Percentiles rank a stretch among this genome's conserved stretches.
These are phyloP conservation scores for Fusarium pseudograminearum DNA, from an alignment of 2,329 filamentous ascomycete genomes.

Conservation along the genomic window DNA sequence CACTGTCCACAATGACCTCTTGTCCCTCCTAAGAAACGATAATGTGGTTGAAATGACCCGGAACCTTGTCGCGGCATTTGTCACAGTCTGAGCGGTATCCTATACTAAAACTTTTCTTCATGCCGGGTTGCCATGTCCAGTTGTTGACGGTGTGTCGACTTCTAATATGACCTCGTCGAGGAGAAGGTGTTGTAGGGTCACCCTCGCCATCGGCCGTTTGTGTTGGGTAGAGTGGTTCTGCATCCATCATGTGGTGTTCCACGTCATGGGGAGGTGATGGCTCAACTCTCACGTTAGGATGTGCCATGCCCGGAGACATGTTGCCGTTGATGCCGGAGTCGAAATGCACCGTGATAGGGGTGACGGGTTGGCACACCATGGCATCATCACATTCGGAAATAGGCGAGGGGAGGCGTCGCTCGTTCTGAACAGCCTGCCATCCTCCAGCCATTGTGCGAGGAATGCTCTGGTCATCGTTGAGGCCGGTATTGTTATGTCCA, in stretches of 20 bases:
- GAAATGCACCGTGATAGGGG: conserved; percentile 50
- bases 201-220: conserved; percentile 48
- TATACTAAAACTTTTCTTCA: conserved; percentile 81
- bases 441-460: conserved; percentile 64
- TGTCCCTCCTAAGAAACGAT: conserved; percentile 68
- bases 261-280: conserved; percentile 53
- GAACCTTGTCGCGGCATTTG: conserved; percentile 79
- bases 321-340: conserved; percentile 52
- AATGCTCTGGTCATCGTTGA: conserved; percentile 58
- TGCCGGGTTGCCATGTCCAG: conserved; percentile 71
- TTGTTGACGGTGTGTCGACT: conserved; percentile 70
- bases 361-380: conserved; percentile 55
- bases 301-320: conserved; percentile 47
- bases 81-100: conserved; percentile 83
- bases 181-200: conserved; percentile 59
- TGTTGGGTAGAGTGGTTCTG: conserved; percentile 47
- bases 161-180: conserved; percentile 67
- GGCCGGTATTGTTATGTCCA: conserved; percentile 56
- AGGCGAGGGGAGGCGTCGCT: conserved; percentile 68
- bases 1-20: conserved; percentile 46
- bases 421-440: conserved; percentile 66
- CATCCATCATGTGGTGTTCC: conserved; percentile 56
- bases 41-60: conserved; percentile 85
- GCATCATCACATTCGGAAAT: conserved; percentile 68
- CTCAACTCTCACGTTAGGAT: conserved; percentile 33